Percentiles rank a stretch among this genome's conserved stretches.
Evolutionary conservation across 2,329 filamentous ascomycete genomes (phyloP).

Genomic region (Neofusicoccum sp.): DNA sequence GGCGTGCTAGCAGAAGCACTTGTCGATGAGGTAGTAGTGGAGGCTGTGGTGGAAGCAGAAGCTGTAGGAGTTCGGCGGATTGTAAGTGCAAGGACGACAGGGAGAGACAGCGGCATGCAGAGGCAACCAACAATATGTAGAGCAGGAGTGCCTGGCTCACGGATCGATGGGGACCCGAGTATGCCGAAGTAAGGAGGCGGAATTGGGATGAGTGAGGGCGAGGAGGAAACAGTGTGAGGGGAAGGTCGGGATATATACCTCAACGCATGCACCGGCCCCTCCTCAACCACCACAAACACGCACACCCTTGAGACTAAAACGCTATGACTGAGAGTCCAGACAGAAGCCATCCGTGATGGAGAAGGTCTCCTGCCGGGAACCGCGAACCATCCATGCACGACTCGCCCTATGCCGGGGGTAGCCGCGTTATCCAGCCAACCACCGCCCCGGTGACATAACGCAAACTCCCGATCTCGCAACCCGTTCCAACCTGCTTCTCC

Average conservation of each 20-base stretch:
- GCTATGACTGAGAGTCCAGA: neutral
- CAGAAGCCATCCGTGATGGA: no score
- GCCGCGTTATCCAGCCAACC: constrained; percentile 12
- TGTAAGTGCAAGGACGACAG: constrained; percentile 9
- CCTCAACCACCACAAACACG: neutral
- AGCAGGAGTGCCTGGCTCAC: neutral
- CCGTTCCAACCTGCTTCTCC: neutral
- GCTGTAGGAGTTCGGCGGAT: neutral
- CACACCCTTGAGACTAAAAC: neutral
- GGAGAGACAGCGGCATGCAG: constrained; percentile 1
- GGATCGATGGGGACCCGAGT: neutral
- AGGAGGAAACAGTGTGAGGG: neutral
- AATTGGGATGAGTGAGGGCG: neutral
- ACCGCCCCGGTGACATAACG: constrained; percentile 12
- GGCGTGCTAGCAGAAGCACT: neutral
- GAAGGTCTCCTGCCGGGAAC: no score
- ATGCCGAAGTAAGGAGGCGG: neutral
- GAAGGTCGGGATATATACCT: constrained; percentile 1
- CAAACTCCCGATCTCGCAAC: constrained; percentile 11
- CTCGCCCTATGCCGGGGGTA: constrained; percentile 1
- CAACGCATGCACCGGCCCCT: neutral
- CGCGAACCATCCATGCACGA: no score
- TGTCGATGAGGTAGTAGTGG: neutral
- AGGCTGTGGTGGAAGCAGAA: neutral
- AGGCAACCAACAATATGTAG: neutral